Base-by-base conservation (phyloP, 192 early-diverging fungal species). In the Dissophora ornata region DNA sequence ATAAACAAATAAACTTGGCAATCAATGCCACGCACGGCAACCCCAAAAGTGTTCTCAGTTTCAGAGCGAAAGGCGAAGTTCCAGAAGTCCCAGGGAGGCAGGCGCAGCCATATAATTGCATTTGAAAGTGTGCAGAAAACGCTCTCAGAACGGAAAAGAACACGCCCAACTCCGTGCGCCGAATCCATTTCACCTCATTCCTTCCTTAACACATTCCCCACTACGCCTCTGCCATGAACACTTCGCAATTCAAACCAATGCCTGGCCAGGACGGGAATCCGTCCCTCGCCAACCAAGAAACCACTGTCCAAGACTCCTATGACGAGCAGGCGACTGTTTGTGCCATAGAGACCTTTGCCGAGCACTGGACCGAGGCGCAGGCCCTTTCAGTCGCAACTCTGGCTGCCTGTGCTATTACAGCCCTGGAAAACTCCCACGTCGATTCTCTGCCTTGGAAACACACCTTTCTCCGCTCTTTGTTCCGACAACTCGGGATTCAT, bases 361-460 rank as follows among this genome's bases (percentile, higher is more conserved):
- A 77, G 38, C 73, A 67, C 50, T 77, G 73, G 73, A 41, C 73
- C 21, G 71, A 77, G 50, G 64, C 64, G 4, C 73, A 77, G 53
- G 52, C 64, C 13, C 51, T 77, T 46, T 67, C 63, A 13, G 65
- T 77, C 36, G 73, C 73, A 19, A 67, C 73, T 5, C 40, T 77
- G 3, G 53, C 73, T 15, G 52, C 62, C n/a, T 67, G 73, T 16
- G 73, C 73, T 40, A 77, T 77, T 52, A 67, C 64, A 15, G 40
- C 64, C 4, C 65, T 77, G 28, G 73, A 77, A 29, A 32, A 57
- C 28, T 32, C 73, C 8, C 50, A 55, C 19, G 30, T 77, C 33
- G 73, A 77, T 19, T 67, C 73, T 6, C 32, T 77, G 29, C 73
- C 73, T 4, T 77, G 73, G 73, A 77, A 77, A 51, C 73, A 77